Evolutionary conservation across 352 stramenopile species (phyloP), one percentile per base, ranked within the genome.

Genomic region (Halophytophthora polymorphica): DNA sequence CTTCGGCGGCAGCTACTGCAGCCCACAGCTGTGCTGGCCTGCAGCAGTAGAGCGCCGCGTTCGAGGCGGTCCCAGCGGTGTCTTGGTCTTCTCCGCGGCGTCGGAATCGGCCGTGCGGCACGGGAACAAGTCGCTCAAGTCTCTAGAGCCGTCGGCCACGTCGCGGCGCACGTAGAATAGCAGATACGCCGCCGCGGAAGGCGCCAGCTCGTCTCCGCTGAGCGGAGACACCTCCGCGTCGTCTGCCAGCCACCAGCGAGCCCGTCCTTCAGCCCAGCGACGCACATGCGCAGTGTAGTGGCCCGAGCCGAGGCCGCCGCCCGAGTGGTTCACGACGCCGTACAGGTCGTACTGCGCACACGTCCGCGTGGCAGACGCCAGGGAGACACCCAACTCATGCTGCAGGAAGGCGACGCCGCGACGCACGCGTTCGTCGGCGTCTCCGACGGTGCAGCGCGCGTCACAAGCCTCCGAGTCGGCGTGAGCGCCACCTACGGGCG

Each of bases 201-300:
- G 71, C 8, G 63, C 56, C 6, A 85, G 36, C 1, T 66, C 61
- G 35, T 60, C 21, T 41, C 64, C 19, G 21, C 43, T 34, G 7
- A 66, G 44, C 3, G 43, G 56, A 1, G 64, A 60, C 4, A 64
- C 78, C 22, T 46, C 71, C n/a, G 64, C 75, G 73, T 99, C 96
- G 54, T 98, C 96, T 41, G 98, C 97, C 42, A 96, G 72, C 64
- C 93, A 96, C 96, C 96, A 98, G 23, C n/a, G n/a, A n/a, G n/a
- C n/a, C n/a, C 22, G 45, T 3, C 15, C 47, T 35, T 71, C 61
- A 33, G 56, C 59, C 15, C 58, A 45, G 19, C 72, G 61, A 12
- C 63, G 60, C 19, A 86, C 66, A 49, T 84, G 72, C 5, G 81
- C 78, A 1, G 75, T 86, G 73, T 99, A 99, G 64, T 99, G 96